Base-by-base conservation (phyloP, 306 rosid species). In the Echinosophora koreensis region DNA sequence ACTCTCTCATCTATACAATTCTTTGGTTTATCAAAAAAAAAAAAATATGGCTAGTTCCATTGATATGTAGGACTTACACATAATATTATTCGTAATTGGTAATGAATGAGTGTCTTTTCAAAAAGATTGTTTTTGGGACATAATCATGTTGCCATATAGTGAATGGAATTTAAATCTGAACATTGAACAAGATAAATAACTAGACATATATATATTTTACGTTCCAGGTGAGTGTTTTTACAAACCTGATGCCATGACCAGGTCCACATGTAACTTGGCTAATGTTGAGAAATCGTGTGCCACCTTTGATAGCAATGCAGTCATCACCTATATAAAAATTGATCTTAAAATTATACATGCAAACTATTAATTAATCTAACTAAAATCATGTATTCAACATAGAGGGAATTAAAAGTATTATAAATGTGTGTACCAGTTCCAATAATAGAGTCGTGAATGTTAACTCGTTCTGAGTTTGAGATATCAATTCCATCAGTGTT, bases 181-280 rank as follows among this genome's bases (percentile, higher is more conserved):
- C 27, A 27, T 57, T 27, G 13, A 57, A 27, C 7, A 10, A 22
- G 15, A 8, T 57, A 57, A 11, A 3, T 11, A 10, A 10, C 4
- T 42, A 49, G 9, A 14, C 44, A 30, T 49, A 30, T n/a, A n/a
- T n/a, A n/a, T n/a, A n/a, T n/a, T n/a, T n/a, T n/a, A n/a, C n/a
- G n/a, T n/a, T n/a, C n/a, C 10, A 39, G 4, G 44, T 41, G 12
- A 64, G 6, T 54, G 10, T 59, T 47, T 60, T 59, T 54, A 55
- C 57, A 49, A 52, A 89, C 93, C 90, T 89, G 46, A 89, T 89
- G 65, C 91, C 94, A 12, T 89, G 91, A 41, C 84, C 86, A 0
- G 90, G 89, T 56, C 91, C 94, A 8, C 89, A 87, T 0, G 62
- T 17, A 22, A 89, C 66, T 35, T 51, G 16, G 5, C 66, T 51